Evolutionary conservation across 371 early-diverging fungal species (phyloP).

Genomic region (Mucor saturninus): DNA sequence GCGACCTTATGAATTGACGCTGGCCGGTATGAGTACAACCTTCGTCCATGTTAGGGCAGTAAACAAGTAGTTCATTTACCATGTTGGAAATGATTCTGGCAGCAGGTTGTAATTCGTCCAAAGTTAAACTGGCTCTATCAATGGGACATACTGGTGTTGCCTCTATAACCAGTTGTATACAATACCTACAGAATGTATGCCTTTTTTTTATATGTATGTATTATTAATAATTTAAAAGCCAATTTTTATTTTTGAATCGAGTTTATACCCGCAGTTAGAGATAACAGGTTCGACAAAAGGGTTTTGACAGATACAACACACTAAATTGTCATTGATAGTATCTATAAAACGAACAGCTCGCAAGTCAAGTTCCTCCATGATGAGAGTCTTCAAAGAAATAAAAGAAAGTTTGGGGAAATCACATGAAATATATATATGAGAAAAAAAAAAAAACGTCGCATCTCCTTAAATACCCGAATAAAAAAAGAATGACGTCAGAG

Average conservation of each 20-base stretch:
- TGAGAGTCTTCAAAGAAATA: conserved; percentile 24
- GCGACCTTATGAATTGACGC: conserved; percentile 60
- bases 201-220: conserved; percentile 41
- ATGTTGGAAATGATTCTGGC: conserved; percentile 69
- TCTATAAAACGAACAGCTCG: conserved; percentile 42
- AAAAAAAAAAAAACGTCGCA: not conserved
- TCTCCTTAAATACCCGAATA: no score
- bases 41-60: conserved; percentile 59
- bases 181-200: conserved; percentile 71
- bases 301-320: conserved; percentile 67
- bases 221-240: conserved; percentile 1
- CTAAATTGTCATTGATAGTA: conserved; percentile 56
- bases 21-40: conserved; percentile 69
- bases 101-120: conserved; percentile 55
- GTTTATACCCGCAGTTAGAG: conserved; percentile 57
- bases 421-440: not conserved
- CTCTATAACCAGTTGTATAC: conserved; percentile 64
- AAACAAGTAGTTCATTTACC: conserved; percentile 70
- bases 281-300: conserved; percentile 66
- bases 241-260: not conserved
- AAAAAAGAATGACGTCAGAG: no score
- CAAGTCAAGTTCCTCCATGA: conserved; percentile 33
- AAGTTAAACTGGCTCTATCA: conserved; percentile 58
- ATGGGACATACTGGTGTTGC: conserved; percentile 66
- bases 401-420: conserved; percentile 2